A percentile compares a stretch with the other conserved stretches of the same genome.
Conservation (phyloP, 495 filamentous ascomycete genomes). For the Polyplosphaeria fusca region DNA sequence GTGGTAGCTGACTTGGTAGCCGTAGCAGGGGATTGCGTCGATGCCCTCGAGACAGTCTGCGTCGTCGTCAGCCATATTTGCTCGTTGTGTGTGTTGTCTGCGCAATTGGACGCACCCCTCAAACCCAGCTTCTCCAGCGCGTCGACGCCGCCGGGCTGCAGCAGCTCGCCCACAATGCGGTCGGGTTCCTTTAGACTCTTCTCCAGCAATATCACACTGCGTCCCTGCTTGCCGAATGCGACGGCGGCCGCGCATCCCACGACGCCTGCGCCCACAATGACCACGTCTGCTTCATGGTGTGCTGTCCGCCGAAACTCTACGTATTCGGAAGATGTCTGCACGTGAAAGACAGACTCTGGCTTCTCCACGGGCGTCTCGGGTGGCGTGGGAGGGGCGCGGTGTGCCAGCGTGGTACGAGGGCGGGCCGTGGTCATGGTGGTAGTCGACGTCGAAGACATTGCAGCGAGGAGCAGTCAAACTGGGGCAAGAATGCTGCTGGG, state of each 20-base stretch:
- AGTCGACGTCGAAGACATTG: slow-evolving; percentile 24
- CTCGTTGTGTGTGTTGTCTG: no score
- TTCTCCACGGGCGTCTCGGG: not conserved
- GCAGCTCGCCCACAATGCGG: slow-evolving; percentile 90
- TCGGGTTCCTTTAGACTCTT: slow-evolving; percentile 88
- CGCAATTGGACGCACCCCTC: slow-evolving; percentile 29
- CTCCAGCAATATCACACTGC: slow-evolving; percentile 89
- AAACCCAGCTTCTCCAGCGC: slow-evolving; percentile 81
- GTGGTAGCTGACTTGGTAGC: slow-evolving; percentile 85
- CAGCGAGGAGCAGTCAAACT: no score
- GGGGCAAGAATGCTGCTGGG: not conserved
- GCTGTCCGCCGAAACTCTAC: slow-evolving; percentile 35
- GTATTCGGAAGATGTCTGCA: slow-evolving; percentile 13
- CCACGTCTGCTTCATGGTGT: slow-evolving; percentile 61
- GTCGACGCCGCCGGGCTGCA: slow-evolving; percentile 86
- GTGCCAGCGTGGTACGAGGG: slow-evolving; percentile 6
- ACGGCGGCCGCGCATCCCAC: slow-evolving; percentile 85
- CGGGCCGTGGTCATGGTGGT: slow-evolving; percentile 3
- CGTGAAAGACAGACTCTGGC: not conserved
- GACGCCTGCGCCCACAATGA: slow-evolving; percentile 87
- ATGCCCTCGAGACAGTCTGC: slow-evolving; percentile 80
- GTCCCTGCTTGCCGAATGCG: slow-evolving; percentile 76
- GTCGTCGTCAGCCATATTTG: not conserved
- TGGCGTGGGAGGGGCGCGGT: not conserved
- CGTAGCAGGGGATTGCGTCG: slow-evolving; percentile 74